Evolutionary conservation across 495 filamentous ascomycete genomes (phyloP), one percentile per base, ranked within the genome.

Genomic region (Penicillium ucsense): DNA sequence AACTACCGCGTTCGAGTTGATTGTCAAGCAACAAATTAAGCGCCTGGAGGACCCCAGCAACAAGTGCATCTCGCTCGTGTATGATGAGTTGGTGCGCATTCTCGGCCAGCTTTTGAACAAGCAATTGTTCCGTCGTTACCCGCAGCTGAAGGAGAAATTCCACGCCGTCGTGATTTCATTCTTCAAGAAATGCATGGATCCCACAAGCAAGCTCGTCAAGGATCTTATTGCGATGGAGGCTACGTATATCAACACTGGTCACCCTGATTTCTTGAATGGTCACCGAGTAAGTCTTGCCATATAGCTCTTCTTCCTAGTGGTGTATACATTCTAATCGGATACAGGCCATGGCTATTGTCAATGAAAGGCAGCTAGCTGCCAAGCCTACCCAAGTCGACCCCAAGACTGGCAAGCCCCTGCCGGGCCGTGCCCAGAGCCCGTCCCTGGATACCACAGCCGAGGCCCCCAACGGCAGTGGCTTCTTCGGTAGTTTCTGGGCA

Each of bases 21-120:
- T 99, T 54, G 94, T 97, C 53, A 99, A 97, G 78, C 86, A 96
- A 63, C 89, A 99, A 64, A 99, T 99, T 67, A 94, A 84, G 77
- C 80, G 94, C 39, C 67, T 99, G 41, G 94, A 99, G 67, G 94
- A 99, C 48, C 94, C 94, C 31, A 94, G 88, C 66, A 67, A 94
- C 62, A 97, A 95, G 72, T 99, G 94, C 75, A 90, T 92, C 37
- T 90, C 86, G 33, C 74, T 99, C 44, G 91, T 99, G 8, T 99
- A 95, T 59, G 94, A 99, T 67, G 94, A 99, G 72, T 73, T 99
- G 51, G 89, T 97, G 49, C 87, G 94, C 53, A 97, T 99, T 55
- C 81, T 99, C 37, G 81, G 84, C 12, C 87, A 94, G 64, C 78
- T 97, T 7, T 79, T 99, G 47, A 76, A 78, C 66, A 97, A 95